These are phyloP conservation scores for Coniella lustricola DNA, from an alignment of 2,329 filamentous ascomycete genomes.

Conservation along the genomic window DNA sequence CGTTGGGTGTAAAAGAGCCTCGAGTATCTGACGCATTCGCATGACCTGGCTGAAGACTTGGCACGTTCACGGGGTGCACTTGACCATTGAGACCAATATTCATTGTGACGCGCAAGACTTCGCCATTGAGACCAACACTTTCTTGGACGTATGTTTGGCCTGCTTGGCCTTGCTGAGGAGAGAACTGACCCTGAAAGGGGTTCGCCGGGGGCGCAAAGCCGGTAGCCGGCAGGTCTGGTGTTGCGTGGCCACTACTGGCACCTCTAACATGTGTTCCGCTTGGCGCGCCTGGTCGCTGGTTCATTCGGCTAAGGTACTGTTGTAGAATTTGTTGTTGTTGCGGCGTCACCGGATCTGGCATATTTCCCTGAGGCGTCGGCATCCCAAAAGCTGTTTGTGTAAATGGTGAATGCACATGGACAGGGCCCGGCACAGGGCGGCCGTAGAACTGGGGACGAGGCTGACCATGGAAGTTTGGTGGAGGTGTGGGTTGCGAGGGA, in stretches of 20 bases:
- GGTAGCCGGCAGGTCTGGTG: conserved; percentile 27
- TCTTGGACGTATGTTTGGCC: conserved; percentile 40
- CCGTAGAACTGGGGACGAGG: not conserved
- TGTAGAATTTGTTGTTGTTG: conserved; percentile 36
- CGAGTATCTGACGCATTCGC: conserved; percentile 19
- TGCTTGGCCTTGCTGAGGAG: conserved; percentile 28
- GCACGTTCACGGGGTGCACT: conserved; percentile 19
- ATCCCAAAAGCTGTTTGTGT: not conserved
- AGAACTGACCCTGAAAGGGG: conserved; percentile 22
- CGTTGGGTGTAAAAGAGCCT: conserved; percentile 32
- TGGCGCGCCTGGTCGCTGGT: conserved; percentile 33
- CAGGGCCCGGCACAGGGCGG: not conserved
- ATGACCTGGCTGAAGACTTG: conserved; percentile 16
- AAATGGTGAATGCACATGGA: conserved; percentile 4
- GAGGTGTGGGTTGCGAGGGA: conserved; percentile 9
- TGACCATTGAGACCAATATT: conserved; percentile 25
- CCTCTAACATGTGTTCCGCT: conserved; percentile 38
- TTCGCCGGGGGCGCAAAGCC: conserved; percentile 17
- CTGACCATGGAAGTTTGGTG: conserved; percentile 5
- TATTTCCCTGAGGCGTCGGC: not conserved
- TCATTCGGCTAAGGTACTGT: conserved; percentile 38
- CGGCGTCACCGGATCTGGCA: conserved; percentile 16
- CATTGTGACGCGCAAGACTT: conserved; percentile 44
- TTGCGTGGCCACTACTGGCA: conserved; percentile 31
- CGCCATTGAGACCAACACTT: conserved; percentile 41